Conservation (phyloP, 805 yeast genomes). For the Torulaspora microellipsoides region DNA sequence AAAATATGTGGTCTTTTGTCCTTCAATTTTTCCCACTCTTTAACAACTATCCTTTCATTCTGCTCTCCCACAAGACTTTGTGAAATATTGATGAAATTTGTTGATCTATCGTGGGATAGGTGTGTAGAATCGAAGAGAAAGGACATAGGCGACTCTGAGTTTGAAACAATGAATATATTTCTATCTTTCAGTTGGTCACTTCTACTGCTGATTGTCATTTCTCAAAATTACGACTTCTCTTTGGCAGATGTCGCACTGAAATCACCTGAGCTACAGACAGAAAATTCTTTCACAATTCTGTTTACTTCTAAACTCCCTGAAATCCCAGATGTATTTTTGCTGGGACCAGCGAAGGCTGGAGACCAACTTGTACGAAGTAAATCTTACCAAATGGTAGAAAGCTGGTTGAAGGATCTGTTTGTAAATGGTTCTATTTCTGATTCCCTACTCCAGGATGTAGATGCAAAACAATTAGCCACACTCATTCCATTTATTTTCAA, state of each 20-base stretch:
- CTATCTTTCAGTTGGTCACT: constrained; percentile 63
- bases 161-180: constrained; percentile 60
- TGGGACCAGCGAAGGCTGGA: constrained; percentile 28
- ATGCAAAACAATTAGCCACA: constrained; percentile 61
- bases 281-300: constrained; percentile 32
- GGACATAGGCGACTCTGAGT: constrained; percentile 38
- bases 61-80: constrained; percentile 42
- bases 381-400: constrained; percentile 41
- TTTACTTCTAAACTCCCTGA: constrained; percentile 26
- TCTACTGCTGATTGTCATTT: constrained; percentile 41
- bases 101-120: constrained; percentile 43
- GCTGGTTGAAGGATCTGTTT: constrained; percentile 78
- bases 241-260: constrained; percentile 27
- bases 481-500: constrained; percentile 70
- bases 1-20: constrained; percentile 51
- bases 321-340: constrained; percentile 21
- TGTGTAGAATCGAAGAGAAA: constrained; percentile 12
- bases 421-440: constrained; percentile 85
- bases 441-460: constrained; percentile 62
- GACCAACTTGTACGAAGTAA: constrained; percentile 24
- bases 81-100: constrained; percentile 44
- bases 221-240: constrained; percentile 37
- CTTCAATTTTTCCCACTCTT: constrained; percentile 37
- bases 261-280: constrained; percentile 14
- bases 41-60: constrained; percentile 42